Conservation (phyloP, 495 filamentous ascomycete species). For the Xylaria grammica region DNA sequence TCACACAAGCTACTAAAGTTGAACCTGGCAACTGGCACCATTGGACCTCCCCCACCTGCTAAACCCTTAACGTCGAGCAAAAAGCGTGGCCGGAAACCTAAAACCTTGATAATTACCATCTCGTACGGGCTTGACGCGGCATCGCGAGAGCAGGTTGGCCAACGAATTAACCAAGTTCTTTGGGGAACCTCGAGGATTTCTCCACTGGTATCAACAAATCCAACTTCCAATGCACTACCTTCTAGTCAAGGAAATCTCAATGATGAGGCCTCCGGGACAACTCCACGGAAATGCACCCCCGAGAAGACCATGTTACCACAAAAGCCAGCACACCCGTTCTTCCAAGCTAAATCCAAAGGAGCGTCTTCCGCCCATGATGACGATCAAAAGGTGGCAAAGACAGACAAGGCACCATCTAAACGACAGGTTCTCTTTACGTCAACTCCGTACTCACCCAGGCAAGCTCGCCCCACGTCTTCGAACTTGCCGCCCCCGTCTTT, state of each 20-base stretch:
- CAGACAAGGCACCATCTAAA: constrained; percentile 15
- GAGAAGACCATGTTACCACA: constrained; percentile 42
- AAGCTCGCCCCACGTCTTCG: constrained; percentile 23
- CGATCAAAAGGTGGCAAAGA: constrained; percentile 24
- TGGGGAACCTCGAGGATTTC: constrained; percentile 19
- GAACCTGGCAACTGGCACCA: constrained; percentile 58
- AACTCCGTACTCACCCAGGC: constrained; percentile 42
- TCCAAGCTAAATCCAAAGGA: constrained; percentile 53
- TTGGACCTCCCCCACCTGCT: constrained; percentile 57
- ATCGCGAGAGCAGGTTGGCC: constrained; percentile 41
- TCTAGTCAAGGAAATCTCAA: constrained; percentile 15
- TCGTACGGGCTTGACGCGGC: constrained; percentile 41
- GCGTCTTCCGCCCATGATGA: constrained; percentile 21
- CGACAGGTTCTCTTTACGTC: constrained; percentile 41
- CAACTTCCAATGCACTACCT: constrained; percentile 21
- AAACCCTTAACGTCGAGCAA: constrained; percentile 25
- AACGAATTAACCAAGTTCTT: constrained; percentile 43
- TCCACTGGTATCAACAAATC: constrained; percentile 3
- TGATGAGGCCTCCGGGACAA: not conserved
- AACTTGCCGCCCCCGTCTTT: constrained; percentile 35
- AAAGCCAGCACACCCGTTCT: constrained; percentile 84
- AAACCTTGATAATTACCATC: constrained; percentile 35
- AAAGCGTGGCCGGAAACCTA: constrained; percentile 29
- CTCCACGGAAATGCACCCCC: not conserved
- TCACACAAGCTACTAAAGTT: constrained; percentile 53